Evolutionary conservation across 306 rosid species (phyloP).

Genomic region (Vigna nakashimae): DNA sequence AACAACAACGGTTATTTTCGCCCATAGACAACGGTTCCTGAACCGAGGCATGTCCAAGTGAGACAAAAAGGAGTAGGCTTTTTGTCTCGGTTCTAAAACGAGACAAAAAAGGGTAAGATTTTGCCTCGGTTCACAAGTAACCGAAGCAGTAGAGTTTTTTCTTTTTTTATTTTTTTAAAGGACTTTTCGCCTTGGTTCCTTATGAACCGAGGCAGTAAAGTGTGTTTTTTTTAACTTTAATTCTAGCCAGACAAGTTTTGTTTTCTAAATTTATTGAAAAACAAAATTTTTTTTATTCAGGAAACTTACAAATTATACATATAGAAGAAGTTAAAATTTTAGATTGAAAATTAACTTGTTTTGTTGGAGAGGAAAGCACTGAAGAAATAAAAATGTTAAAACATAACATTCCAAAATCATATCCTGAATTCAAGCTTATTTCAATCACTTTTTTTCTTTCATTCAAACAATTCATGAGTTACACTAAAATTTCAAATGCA

Average conservation of each 20-base stretch:
- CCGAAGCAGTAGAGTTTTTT: too few relatives aligned
- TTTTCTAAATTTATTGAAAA: background rate
- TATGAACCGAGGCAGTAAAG: too few relatives aligned
- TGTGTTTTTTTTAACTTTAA: background rate
- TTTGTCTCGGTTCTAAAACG: too few relatives aligned
- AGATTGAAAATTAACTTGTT: background rate
- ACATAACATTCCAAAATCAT: background rate
- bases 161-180: too few relatives aligned
- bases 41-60: too few relatives aligned
- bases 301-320: background rate
- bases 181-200: too few relatives aligned
- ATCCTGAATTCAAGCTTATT: background rate
- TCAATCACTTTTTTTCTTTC: background rate
- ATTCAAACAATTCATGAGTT: background rate
- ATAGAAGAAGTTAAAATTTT: background rate
- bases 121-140: too few relatives aligned
- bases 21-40: too few relatives aligned
- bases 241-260: background rate
- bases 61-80: too few relatives aligned
- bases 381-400: background rate
- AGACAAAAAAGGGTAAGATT: too few relatives aligned
- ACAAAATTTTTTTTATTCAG: background rate
- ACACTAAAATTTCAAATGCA: background rate
- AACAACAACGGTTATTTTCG: too few relatives aligned
- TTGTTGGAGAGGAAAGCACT: background rate